Conservation (phyloP, 2,329 filamentous ascomycete genomes). For the Thyridium curvatum region DNA sequence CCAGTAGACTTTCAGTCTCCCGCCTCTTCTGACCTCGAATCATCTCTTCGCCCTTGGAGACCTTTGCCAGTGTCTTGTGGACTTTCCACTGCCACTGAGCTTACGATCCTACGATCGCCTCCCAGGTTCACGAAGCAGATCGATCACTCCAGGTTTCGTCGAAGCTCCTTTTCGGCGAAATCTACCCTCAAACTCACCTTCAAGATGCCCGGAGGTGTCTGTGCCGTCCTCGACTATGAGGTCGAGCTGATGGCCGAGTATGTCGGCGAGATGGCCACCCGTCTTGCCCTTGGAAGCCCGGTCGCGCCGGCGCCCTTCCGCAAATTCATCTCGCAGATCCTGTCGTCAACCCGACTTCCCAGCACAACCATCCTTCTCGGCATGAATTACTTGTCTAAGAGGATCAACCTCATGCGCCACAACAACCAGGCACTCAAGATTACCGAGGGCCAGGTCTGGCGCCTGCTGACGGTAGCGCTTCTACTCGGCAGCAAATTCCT, state of each 20-base stretch:
- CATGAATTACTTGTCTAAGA: slow-evolving; percentile 80
- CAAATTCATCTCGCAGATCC: slow-evolving; percentile 86
- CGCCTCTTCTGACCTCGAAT: slow-evolving; percentile 13
- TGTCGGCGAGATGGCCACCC: slow-evolving; percentile 78
- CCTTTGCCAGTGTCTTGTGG: slow-evolving; percentile 19
- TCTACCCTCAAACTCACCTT: slow-evolving; percentile 13
- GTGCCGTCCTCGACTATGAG: slow-evolving; percentile 91
- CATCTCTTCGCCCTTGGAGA: slow-evolving; percentile 31
- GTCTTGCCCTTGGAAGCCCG: slow-evolving; percentile 54
- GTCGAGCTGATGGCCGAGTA: slow-evolving; percentile 96
- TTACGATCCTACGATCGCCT: slow-evolving; percentile 4
- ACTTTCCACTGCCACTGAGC: slow-evolving; percentile 15
- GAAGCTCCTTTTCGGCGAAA: slow-evolving; percentile 6
- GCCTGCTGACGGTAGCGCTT: slow-evolving; percentile 77
- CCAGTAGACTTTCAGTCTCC: slow-evolving; percentile 24
- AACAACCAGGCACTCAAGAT: slow-evolving; percentile 37
- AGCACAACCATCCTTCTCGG: slow-evolving; percentile 87
- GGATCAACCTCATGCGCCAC: slow-evolving; percentile 62
- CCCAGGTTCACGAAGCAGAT: slow-evolving; percentile 35
- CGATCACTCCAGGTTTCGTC: slow-evolving; percentile 19
- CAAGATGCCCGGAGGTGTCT: slow-evolving; percentile 75
- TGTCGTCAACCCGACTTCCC: slow-evolving; percentile 83
- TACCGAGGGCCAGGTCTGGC: slow-evolving; percentile 71
- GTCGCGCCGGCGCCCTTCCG: slow-evolving; percentile 54
- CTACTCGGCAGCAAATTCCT: slow-evolving; percentile 92